These are phyloP conservation scores for Pelargonium exstipulatum DNA, from an alignment of 441 rosid genomes.

Conservation along the genomic window DNA sequence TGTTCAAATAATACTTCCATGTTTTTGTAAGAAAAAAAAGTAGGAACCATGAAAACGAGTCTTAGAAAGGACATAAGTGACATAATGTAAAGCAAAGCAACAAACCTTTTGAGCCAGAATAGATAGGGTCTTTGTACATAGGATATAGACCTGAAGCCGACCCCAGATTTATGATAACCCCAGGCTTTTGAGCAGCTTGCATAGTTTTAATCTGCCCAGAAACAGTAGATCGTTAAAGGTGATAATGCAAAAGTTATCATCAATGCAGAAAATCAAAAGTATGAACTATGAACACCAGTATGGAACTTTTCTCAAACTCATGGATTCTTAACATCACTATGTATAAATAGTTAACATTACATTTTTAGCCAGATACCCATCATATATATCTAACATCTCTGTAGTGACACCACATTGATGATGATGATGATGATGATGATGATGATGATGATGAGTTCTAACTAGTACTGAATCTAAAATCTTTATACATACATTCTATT, in stretches of 20 bases:
- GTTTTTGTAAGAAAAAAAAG: not conserved
- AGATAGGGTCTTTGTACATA: slow-evolving; percentile 51
- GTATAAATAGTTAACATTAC: slow-evolving; percentile 2
- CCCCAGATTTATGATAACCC: slow-evolving; percentile 84
- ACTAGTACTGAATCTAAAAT: not conserved
- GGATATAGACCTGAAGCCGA: slow-evolving; percentile 95
- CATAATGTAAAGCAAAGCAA: slow-evolving; percentile 3
- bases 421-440: not conserved
- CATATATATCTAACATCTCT: not conserved
- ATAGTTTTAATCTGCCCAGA: slow-evolving; percentile 59
- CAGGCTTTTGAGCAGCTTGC: slow-evolving; percentile 72
- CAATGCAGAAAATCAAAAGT: not conserved
- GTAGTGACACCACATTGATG: not conserved
- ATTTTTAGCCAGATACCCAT: not conserved
- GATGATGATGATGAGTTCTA: slow-evolving; percentile 4
- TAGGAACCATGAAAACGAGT: not conserved
- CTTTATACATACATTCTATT: no score
- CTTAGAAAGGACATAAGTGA: slow-evolving; percentile 1
- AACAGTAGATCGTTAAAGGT: slow-evolving; percentile 4
- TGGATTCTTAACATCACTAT: not conserved
- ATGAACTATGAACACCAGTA: not conserved
- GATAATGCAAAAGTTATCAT: slow-evolving; percentile 2
- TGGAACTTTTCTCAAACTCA: not conserved
- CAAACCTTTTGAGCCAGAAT: slow-evolving; percentile 77
- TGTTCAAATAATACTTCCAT: not conserved